Conservation (phyloP, 305 asterid genomes). For the Fraxinus sp. region DNA sequence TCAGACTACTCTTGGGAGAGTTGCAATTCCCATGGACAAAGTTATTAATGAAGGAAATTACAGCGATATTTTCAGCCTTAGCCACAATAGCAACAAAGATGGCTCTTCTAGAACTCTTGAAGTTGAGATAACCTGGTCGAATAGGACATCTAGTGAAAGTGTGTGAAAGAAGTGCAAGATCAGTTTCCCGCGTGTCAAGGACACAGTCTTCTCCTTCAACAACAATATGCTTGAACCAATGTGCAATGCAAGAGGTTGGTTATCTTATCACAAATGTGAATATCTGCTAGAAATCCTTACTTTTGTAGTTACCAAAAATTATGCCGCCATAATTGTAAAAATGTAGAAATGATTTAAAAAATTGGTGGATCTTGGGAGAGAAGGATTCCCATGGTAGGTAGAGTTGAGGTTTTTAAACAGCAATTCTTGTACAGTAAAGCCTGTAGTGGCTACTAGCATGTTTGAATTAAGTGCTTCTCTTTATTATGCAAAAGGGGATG, state of each 20-base stretch:
- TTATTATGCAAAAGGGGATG: background rate
- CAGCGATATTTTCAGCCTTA: conserved; percentile 62
- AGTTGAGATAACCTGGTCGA: conserved; percentile 78
- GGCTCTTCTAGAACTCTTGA: conserved; percentile 62
- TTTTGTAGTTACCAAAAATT: background rate
- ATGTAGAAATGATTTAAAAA: background rate
- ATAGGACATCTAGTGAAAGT: conserved; percentile 37
- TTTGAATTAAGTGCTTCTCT: background rate
- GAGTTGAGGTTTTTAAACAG: background rate
- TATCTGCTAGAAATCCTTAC: background rate
- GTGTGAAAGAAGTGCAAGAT: conserved; percentile 27
- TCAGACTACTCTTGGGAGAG: conserved; percentile 74
- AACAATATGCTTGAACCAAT: background rate
- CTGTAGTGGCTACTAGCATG: background rate
- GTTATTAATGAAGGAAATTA: conserved; percentile 59
- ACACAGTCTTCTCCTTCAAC: background rate
- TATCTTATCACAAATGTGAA: conserved; percentile 3
- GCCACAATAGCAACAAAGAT: conserved; percentile 50
- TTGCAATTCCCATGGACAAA: conserved; percentile 70
- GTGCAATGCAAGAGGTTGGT: background rate
- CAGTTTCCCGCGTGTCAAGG: background rate
- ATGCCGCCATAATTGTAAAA: background rate
- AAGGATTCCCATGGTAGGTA: background rate
- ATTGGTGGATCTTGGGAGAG: background rate
- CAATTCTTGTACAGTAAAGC: background rate